Evolutionary conservation across 2,329 filamentous ascomycete species (phyloP).

Genomic region (Aspergillus ruber): DNA sequence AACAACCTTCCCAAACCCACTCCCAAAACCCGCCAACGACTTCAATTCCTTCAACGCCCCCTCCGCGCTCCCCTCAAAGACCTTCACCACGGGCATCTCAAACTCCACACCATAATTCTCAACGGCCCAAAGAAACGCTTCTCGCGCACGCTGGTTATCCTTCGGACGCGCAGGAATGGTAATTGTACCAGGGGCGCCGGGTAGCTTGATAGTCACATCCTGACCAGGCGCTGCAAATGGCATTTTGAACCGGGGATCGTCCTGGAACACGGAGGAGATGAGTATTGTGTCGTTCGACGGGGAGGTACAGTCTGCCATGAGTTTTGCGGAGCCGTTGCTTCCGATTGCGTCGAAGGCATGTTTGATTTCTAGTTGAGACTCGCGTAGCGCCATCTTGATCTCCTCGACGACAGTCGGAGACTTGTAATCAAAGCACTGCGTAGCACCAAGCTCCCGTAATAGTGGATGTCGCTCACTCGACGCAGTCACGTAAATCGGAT

Average conservation of each 20-base stretch:
- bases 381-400: not conserved
- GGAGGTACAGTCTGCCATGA: not conserved
- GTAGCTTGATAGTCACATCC: not conserved
- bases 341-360: not conserved
- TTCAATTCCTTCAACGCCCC: constrained; percentile 1
- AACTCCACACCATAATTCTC: not conserved
- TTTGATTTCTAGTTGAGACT: not conserved
- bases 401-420: constrained; percentile 3
- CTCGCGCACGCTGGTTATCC: no score
- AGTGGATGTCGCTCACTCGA: constrained; percentile 14
- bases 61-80: not conserved
- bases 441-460: constrained; percentile 2
- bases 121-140: not conserved
- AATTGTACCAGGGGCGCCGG: not conserved
- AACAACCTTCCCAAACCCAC: constrained; percentile 9
- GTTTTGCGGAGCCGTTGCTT: not conserved
- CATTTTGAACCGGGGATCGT: not conserved
- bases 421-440: constrained; percentile 4
- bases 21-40: constrained; percentile 1
- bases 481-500: constrained; percentile 21
- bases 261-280: not conserved
- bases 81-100: not conserved
- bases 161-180: not conserved
- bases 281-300: not conserved
- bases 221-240: not conserved